Evolutionary conservation across 2,329 filamentous ascomycete species (phyloP), one percentile per base, ranked within the genome.

Genomic region (Pseudogymnoascus sp.): DNA sequence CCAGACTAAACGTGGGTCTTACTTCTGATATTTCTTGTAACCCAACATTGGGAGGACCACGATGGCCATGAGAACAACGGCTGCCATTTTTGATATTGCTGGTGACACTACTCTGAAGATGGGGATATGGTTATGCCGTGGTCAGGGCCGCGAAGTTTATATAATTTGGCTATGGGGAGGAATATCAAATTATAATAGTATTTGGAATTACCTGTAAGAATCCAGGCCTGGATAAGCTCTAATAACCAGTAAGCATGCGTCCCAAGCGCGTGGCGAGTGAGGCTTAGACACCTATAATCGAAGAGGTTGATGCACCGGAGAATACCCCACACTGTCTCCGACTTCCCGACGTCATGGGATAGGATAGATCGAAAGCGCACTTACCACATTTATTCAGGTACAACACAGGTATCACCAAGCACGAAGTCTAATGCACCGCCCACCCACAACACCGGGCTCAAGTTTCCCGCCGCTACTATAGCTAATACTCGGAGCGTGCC

Each of bases 11-110:
- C 23, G 4, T 26, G 34, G 10, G 59, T 21, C 34, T 40, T 31
- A 61, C 59, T 40, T 61, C 18, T n/a, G 34, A 26, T 61, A 61
- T 61, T 42, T 61, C 1, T 61, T 7, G 59, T 40, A 61, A 21
- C 59, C 59, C 18, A 61, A n/a, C 21, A 40, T 26, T 39, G 59
- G 59, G 14, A 61, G 12, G 11, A 61, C 36, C 23, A 61, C 36
- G 36, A 61, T 26, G 18, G 59, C 59, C 36, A 61, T 40, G n/a
- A 61, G 36, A 31, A 61, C 18, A 39, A 61, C 21, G 34, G 59
- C 59, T 6, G 59, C 59, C 59, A 61, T 61, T 29, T 14, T 21
- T 57, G 26, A 11, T 18, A 16, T 57, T 36, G 29, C 29, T 34
- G 51, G 11, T 34, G 29, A 21, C 16, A 14, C 2, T 34, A 21